phyloP scores from a whole-genome alignment of 1,284 basidiomycete species.

The Ceratobasidium sp. region DNA sequence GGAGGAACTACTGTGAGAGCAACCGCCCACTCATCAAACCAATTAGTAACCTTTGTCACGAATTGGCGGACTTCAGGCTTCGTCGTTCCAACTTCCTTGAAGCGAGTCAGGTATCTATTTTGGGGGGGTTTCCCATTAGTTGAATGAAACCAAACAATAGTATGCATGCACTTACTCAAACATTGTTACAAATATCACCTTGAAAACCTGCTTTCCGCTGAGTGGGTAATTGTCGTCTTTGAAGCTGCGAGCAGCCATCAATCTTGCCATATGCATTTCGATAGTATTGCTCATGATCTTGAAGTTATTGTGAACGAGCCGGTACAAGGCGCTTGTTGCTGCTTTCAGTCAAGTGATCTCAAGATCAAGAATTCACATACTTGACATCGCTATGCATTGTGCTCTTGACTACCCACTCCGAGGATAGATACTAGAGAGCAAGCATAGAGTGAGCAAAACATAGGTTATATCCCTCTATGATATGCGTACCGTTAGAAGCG shows the following conservation, averaged over 20 bases:
- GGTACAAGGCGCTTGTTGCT: conserved; percentile 63
- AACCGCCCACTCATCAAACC: conserved; percentile 62
- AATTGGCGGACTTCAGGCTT: conserved; percentile 60
- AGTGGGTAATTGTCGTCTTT: conserved; percentile 54
- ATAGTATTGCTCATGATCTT: conserved; percentile 59
- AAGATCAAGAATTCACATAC: background rate
- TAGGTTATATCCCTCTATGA: background rate
- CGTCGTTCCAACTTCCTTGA: conserved; percentile 63
- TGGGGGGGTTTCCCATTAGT: background rate
- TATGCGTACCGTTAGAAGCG: conserved; percentile 8
- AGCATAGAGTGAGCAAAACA: background rate
- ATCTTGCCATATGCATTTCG: conserved; percentile 57
- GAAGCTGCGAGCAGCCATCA: conserved; percentile 59
- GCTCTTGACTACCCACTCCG: conserved; percentile 33
- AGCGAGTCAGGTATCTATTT: conserved; percentile 66
- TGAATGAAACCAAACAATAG: background rate
- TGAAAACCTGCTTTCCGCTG: conserved; percentile 60
- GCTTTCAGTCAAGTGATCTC: background rate
- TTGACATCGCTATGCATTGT: conserved; percentile 25
- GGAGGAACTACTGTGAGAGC: conserved; percentile 56
- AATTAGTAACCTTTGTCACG: conserved; percentile 58
- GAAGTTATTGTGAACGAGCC: conserved; percentile 64
- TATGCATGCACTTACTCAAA: conserved; percentile 60
- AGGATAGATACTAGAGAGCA: conserved; percentile 23
- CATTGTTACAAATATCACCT: conserved; percentile 61